Conservation (phyloP, 2,329 filamentous ascomycete genomes). For the Albifimbria verrucaria region DNA sequence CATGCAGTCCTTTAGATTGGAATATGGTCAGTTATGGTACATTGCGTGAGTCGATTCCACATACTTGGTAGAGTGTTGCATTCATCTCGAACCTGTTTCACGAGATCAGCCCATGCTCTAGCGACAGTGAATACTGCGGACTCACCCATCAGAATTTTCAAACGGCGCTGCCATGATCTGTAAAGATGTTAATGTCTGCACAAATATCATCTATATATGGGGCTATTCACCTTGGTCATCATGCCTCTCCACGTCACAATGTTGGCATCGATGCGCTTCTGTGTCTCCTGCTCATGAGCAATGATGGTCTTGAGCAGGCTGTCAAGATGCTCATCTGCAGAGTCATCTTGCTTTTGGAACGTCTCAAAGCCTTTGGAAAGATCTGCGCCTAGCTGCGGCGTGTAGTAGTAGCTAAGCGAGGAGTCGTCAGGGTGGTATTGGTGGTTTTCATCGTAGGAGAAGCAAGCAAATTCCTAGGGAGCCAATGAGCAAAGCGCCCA, state of each 20-base stretch:
- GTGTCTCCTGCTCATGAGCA: conserved; percentile 66
- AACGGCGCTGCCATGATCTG: conserved; percentile 85
- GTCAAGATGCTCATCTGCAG: conserved; percentile 82
- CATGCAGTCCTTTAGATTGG: conserved; percentile 47
- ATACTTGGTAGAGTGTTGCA: conserved; percentile 83
- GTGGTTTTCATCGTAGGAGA: conserved; percentile 88
- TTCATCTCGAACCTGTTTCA: conserved; percentile 89
- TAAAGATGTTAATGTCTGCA: not conserved
- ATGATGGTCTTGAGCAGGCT: conserved; percentile 75
- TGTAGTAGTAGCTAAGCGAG: conserved; percentile 85
- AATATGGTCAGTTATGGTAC: conserved; percentile 10
- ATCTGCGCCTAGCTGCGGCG: conserved; percentile 66
- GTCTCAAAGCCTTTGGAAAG: conserved; percentile 77
- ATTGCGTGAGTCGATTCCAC: conserved; percentile 29
- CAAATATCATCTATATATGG: conserved; percentile 7
- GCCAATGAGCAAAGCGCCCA: conserved; percentile 7
- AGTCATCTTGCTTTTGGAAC: conserved; percentile 81
- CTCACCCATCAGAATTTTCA: conserved; percentile 74
- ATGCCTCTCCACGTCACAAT: conserved; percentile 94
- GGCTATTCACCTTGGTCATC: conserved; percentile 80
- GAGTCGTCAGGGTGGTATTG: conserved; percentile 72
- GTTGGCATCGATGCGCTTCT: conserved; percentile 68
- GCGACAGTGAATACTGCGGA: conserved; percentile 5
- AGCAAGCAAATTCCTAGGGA: conserved; percentile 78
- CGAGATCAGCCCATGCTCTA: not conserved